A percentile compares a stretch with the other conserved stretches of the same genome.
Conservation (phyloP, 306 rosid species). For the Castanea crenata region DNA sequence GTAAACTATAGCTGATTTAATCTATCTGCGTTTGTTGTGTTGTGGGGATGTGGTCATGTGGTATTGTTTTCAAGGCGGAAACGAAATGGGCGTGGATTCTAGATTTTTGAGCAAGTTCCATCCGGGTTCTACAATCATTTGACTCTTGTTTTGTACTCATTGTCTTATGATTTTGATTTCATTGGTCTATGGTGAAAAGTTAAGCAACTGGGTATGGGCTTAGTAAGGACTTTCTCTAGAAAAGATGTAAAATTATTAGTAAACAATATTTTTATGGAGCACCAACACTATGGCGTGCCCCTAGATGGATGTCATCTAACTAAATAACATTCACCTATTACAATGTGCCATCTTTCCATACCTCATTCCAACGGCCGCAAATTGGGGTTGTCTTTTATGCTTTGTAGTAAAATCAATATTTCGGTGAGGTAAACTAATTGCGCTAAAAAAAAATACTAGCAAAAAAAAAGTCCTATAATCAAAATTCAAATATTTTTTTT, state of each 20-base stretch:
- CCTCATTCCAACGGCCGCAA: not conserved
- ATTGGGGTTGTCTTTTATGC: not conserved
- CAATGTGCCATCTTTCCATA: not conserved
- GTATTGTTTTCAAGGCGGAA: not conserved
- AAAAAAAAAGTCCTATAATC: no score
- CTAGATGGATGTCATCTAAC: not conserved
- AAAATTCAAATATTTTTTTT: no score
- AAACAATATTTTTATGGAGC: not conserved
- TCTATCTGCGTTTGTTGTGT: conserved; percentile 18
- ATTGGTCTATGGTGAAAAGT: conserved; percentile 7
- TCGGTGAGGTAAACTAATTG: not conserved
- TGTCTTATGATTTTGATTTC: conserved; percentile 22
- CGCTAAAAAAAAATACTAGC: not conserved
- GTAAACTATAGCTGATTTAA: not conserved
- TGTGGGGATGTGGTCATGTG: not conserved
- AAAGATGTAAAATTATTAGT: not conserved
- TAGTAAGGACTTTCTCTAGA: not conserved
- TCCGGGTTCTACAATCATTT: conserved; percentile 5
- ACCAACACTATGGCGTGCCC: not conserved
- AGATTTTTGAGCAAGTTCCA: conserved; percentile 24
- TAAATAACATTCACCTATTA: not conserved
- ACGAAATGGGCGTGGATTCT: conserved; percentile 27
- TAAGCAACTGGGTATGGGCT: conserved; percentile 25
- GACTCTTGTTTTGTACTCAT: conserved; percentile 49
- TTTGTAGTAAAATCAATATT: not conserved